These are phyloP conservation scores for Daldinia grandis DNA, from an alignment of 495 filamentous ascomycete species.

Conservation along the genomic window DNA sequence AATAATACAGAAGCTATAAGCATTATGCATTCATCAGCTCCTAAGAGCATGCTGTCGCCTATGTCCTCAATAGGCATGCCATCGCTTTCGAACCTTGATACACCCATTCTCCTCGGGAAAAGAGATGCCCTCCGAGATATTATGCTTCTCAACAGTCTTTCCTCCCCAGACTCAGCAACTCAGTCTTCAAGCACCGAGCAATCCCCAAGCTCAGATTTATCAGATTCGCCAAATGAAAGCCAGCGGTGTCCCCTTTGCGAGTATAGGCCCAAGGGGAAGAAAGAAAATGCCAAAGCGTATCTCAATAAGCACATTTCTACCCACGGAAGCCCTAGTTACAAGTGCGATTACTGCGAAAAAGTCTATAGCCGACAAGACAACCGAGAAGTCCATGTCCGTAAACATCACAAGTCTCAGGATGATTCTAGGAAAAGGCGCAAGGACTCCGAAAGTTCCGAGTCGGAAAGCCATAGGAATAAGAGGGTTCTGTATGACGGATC, in stretches of 20 bases:
- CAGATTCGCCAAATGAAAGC: background rate
- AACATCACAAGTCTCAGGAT: background rate
- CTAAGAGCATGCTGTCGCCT: background rate
- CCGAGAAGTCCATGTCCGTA: background rate
- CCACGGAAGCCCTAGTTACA: background rate
- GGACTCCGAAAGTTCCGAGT: background rate
- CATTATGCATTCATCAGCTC: background rate
- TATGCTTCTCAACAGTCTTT: background rate
- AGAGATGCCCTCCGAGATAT: background rate
- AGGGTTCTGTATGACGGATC: background rate
- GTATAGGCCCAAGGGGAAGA: background rate
- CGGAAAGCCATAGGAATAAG: background rate
- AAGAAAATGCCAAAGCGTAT: background rate
- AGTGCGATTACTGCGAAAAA: background rate
- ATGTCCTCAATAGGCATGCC: background rate
- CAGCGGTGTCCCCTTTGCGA: background rate
- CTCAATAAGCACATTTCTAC: background rate
- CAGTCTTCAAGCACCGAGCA: background rate
- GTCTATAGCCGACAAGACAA: background rate
- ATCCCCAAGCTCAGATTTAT: background rate
- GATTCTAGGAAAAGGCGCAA: background rate
- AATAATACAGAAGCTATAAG: background rate
- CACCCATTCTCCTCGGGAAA: background rate
- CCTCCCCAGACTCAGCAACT: background rate
- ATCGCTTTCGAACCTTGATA: background rate